Evolutionary conservation across 805 yeast species (phyloP), one percentile per base, ranked within the genome.

Genomic region (Pichia gijzeniarum): DNA sequence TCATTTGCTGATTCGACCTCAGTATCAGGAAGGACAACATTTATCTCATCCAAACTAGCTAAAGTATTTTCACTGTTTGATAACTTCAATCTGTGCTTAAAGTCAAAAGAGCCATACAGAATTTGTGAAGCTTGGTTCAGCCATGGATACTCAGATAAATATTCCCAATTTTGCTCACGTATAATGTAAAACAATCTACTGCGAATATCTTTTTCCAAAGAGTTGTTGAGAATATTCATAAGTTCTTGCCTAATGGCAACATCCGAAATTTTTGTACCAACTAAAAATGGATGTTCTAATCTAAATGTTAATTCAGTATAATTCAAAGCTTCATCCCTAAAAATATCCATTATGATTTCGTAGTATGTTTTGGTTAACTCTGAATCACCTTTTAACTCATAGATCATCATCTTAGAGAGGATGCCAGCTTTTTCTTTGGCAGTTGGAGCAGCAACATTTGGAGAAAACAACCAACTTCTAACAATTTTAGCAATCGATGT

Each of bases 81-180:
- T 38, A 86, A 61, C 20, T 61, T 63, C 17, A 88, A 54, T 2
- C 57, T 61, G 45, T 73, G 68, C 1, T 73, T 72, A 34, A 62
- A 63, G 47, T 82, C 82, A 53, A 86, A 80, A 0, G 95, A 73
- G 0, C 93, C 95, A 57, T 83, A 87, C 6, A 93, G 65, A 25
- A 95, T 65, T 59, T 90, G 96, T 17, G 87, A 70, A 0, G 96
- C 98, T 62, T 91, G 98, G 60, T 88, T 88, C 50, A 91, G 66
- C 99, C 99, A 93, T 35, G 89, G 85, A 56, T 85, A 85, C 53
- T 93, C 99, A 0, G 95, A 90, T 33, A 93, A 68, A 53, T 77
- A 84, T 60, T 93, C 99, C 99, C 99, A 93, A 57, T 88, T 91
- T 61, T 93, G 99, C 56, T 93, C 98, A 33, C 91, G 71, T n/a